phyloP scores from a whole-genome alignment of 2,329 filamentous ascomycete species.

The Xylaria sp. region DNA sequence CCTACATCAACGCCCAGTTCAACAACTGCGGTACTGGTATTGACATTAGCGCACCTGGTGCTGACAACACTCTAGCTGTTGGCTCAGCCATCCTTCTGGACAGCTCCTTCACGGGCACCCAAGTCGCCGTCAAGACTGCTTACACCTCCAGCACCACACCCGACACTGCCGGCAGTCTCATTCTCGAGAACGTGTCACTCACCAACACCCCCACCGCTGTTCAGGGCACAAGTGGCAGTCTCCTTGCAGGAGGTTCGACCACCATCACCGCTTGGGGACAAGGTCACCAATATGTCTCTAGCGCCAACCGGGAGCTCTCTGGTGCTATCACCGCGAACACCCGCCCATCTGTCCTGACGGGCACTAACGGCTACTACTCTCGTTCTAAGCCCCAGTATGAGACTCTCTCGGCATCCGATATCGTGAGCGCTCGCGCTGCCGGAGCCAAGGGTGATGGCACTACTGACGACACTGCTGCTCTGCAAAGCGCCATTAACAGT shows the following conservation, averaged over 20 bases:
- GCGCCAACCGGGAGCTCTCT: constrained; percentile 58
- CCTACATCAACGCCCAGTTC: constrained; percentile 70
- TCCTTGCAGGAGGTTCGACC: constrained; percentile 67
- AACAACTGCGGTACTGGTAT: constrained; percentile 69
- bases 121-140: constrained; percentile 72
- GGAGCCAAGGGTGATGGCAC: constrained; percentile 76
- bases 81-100: constrained; percentile 79
- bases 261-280: constrained; percentile 73
- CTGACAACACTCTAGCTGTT: constrained; percentile 64
- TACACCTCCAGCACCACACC: constrained; percentile 57
- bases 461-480: constrained; percentile 73
- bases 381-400: constrained; percentile 80
- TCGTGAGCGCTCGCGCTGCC: constrained; percentile 63
- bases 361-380: constrained; percentile 63
- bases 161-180: constrained; percentile 64
- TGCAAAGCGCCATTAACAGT: constrained; percentile 66
- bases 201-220: constrained; percentile 56
- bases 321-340: constrained; percentile 58
- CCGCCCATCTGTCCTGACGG: constrained; percentile 65
- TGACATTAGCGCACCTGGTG: constrained; percentile 64
- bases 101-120: constrained; percentile 72
- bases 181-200: constrained; percentile 63
- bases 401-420: constrained; percentile 63
- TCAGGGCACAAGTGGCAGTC: constrained; percentile 51
- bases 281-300: constrained; percentile 70